phyloP scores from a whole-genome alignment of 2,329 filamentous ascomycete species.

The Nothomitra cinnamomea region DNA sequence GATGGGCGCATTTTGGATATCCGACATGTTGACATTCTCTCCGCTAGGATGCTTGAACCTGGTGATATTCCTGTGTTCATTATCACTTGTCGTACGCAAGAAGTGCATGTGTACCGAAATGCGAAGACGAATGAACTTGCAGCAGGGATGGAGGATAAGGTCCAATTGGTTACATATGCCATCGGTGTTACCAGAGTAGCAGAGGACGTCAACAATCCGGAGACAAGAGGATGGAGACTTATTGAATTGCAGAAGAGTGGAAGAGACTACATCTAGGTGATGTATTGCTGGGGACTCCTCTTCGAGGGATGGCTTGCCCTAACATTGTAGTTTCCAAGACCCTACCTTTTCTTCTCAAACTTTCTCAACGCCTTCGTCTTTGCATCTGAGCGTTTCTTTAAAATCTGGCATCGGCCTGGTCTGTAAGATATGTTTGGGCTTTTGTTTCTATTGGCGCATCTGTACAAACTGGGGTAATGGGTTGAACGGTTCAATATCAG shows the following conservation, averaged over 20 bases:
- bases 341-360: neutral
- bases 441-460: neutral
- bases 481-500: neutral
- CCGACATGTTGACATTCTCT: conserved; percentile 75
- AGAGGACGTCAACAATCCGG: conserved; percentile 91
- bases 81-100: conserved; percentile 88
- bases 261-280: conserved; percentile 59
- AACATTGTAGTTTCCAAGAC: neutral
- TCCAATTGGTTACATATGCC: conserved; percentile 94
- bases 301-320: neutral
- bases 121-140: conserved; percentile 78
- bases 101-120: conserved; percentile 93
- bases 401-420: neutral
- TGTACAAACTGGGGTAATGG: neutral
- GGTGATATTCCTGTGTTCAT: conserved; percentile 92
- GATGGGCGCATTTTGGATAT: conserved; percentile 94
- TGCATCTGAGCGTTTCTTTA: neutral
- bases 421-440: conserved; percentile 2
- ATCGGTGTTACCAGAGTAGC: conserved; percentile 88
- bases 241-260: conserved; percentile 99
- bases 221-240: conserved; percentile 90
- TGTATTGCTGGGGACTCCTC: neutral
- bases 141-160: conserved; percentile 96
- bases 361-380: neutral
- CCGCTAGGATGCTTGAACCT: conserved; percentile 64